phyloP scores from a whole-genome alignment of 2,329 filamentous ascomycete genomes.

The Lachnellula arida region DNA sequence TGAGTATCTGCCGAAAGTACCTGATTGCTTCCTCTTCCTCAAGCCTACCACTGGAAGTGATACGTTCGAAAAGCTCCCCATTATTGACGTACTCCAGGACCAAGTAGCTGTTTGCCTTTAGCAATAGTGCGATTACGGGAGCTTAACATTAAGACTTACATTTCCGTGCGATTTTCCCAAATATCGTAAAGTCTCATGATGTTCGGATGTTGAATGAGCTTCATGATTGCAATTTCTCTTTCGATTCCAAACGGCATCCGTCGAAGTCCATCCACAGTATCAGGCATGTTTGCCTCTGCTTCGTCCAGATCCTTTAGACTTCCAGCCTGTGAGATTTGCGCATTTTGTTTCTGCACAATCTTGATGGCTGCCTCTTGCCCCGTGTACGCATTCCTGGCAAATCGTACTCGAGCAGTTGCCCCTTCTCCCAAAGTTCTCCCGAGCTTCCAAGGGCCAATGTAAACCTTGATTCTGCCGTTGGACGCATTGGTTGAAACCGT shows the following conservation, averaged over 20 bases:
- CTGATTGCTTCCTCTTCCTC: constrained; percentile 74
- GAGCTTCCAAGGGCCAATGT: constrained; percentile 90
- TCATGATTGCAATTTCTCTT: constrained; percentile 94
- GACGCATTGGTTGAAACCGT: constrained; percentile 34
- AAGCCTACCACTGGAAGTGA: constrained; percentile 68
- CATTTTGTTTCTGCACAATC: constrained; percentile 82
- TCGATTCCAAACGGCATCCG: constrained; percentile 85
- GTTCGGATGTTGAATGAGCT: constrained; percentile 90
- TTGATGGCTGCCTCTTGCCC: constrained; percentile 87
- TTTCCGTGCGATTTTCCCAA: constrained; percentile 93
- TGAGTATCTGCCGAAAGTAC: constrained; percentile 90
- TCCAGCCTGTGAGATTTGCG: constrained; percentile 75
- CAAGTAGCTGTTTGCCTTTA: constrained; percentile 64
- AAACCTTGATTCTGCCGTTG: constrained; percentile 50
- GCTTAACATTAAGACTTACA: constrained; percentile 55
- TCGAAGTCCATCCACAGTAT: constrained; percentile 55
- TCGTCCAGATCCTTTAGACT: constrained; percentile 80
- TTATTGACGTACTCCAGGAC: constrained; percentile 89
- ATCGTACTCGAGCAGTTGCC: constrained; percentile 79
- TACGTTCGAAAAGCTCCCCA: constrained; percentile 70
- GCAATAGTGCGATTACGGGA: not conserved
- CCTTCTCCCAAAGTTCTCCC: constrained; percentile 87
- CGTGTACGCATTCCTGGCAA: constrained; percentile 75
- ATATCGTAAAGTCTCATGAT: constrained; percentile 94
- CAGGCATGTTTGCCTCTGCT: constrained; percentile 56